phyloP scores from a whole-genome alignment of 2,329 filamentous ascomycete species.

The Paracoccidioides lutzii region DNA sequence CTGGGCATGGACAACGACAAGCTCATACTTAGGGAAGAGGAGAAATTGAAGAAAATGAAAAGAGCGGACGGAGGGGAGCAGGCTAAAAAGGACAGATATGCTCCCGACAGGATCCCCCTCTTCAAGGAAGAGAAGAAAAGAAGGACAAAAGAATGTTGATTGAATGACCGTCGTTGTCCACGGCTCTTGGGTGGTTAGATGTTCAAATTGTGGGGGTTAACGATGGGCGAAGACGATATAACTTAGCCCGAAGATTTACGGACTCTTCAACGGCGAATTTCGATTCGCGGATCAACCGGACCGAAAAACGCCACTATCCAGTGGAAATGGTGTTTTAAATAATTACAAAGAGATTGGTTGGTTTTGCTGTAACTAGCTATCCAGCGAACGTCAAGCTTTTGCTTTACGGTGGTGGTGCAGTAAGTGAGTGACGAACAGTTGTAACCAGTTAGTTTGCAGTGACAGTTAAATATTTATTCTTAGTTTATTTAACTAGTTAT shows the following conservation, averaged over 20 bases:
- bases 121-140: not conserved
- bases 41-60: not conserved
- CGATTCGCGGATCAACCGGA: not conserved
- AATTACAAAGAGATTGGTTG: too few species aligned
- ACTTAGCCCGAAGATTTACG: not conserved
- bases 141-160: not conserved
- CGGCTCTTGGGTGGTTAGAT: too few species aligned
- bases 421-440: too few species aligned
- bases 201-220: too few species aligned
- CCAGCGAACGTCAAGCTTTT: too few species aligned
- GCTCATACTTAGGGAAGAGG: not conserved
- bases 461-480: too few species aligned
- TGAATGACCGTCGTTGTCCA: too few species aligned
- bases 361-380: too few species aligned
- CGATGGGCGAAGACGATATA: not conserved
- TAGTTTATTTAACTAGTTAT: too few species aligned
- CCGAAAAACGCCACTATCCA: conserved; percentile 14
- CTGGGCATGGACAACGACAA: not conserved
- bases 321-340: conserved; percentile 29
- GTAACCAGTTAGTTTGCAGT: too few species aligned
- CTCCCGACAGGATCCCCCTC: not conserved
- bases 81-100: not conserved
- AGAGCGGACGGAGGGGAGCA: not conserved
- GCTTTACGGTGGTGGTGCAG: too few species aligned
- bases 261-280: not conserved